phyloP scores from a whole-genome alignment of 305 asterid species.

The Fraxinus nigra region DNA sequence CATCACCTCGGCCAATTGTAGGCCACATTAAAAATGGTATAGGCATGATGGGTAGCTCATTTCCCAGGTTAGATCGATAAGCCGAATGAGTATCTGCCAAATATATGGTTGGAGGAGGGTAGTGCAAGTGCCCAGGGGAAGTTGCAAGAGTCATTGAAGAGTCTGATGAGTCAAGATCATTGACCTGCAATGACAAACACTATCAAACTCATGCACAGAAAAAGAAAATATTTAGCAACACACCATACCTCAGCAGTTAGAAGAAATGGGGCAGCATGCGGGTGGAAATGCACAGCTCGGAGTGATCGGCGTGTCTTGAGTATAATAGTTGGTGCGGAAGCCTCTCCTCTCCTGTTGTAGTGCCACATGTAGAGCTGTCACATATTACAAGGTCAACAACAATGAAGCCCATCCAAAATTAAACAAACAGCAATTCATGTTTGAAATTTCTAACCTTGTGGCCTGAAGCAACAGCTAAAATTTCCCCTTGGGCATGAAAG shows the following conservation, averaged over 20 bases:
- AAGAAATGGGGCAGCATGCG: constrained; percentile 89
- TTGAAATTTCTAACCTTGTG: constrained; percentile 69
- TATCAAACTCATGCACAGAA: constrained; percentile 20
- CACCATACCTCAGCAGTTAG: constrained; percentile 87
- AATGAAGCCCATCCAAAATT: constrained; percentile 16
- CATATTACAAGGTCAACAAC: constrained; percentile 33
- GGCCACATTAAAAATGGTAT: constrained; percentile 75
- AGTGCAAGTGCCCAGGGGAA: constrained; percentile 74
- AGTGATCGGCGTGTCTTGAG: constrained; percentile 91
- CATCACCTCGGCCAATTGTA: constrained; percentile 56
- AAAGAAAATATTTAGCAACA: constrained; percentile 24
- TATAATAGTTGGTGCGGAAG: constrained; percentile 73
- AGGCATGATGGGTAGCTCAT: constrained; percentile 69
- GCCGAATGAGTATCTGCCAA: constrained; percentile 65
- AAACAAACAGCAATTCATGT: constrained; percentile 15
- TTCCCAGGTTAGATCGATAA: constrained; percentile 56
- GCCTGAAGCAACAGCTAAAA: constrained; percentile 96
- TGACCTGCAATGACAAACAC: constrained; percentile 58
- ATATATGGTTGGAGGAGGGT: constrained; percentile 89
- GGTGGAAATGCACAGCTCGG: constrained; percentile 97
- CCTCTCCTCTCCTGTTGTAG: constrained; percentile 74
- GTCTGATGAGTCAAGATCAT: constrained; percentile 88
- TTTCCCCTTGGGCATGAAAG: constrained; percentile 93
- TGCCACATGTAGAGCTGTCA: constrained; percentile 91
- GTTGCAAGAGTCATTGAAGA: constrained; percentile 83